These are phyloP conservation scores for Pseudoneurospora amorphoporcata DNA, from an alignment of 495 filamentous ascomycete genomes.

Conservation along the genomic window DNA sequence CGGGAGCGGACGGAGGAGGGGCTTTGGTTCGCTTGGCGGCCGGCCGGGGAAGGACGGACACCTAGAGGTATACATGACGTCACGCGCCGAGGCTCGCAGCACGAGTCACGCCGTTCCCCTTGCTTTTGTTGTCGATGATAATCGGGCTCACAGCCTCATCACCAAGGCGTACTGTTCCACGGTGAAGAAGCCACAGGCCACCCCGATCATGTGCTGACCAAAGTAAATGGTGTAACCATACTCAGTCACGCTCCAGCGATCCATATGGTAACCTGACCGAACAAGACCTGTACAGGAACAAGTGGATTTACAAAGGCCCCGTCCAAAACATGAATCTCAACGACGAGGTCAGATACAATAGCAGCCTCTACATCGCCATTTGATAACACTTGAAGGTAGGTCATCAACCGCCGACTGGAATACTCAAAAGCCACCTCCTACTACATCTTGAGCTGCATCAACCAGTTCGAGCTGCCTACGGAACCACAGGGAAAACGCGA, in stretches of 20 bases:
- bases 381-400: neutral
- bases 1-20: neutral
- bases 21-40: neutral
- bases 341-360: neutral
- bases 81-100: neutral
- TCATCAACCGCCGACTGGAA: neutral
- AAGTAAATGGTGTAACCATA: no score
- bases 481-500: neutral
- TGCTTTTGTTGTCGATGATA: no score
- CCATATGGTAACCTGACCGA: neutral
- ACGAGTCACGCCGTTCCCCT: neutral
- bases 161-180: no score
- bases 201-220: no score
- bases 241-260: no score
- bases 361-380: conserved; percentile 2
- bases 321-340: neutral
- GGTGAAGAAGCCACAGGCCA: no score
- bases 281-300: neutral
- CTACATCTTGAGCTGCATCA: conserved; percentile 11
- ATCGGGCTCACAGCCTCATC: no score
- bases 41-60: neutral
- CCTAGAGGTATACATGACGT: neutral
- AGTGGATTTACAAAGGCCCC: neutral
- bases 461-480: conserved; percentile 6
- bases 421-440: conserved; percentile 4